Percentiles rank a stretch among this genome's conserved stretches.
Evolutionary conservation across 495 filamentous ascomycete species (phyloP).

Genomic region (Filosporella fistucella): DNA sequence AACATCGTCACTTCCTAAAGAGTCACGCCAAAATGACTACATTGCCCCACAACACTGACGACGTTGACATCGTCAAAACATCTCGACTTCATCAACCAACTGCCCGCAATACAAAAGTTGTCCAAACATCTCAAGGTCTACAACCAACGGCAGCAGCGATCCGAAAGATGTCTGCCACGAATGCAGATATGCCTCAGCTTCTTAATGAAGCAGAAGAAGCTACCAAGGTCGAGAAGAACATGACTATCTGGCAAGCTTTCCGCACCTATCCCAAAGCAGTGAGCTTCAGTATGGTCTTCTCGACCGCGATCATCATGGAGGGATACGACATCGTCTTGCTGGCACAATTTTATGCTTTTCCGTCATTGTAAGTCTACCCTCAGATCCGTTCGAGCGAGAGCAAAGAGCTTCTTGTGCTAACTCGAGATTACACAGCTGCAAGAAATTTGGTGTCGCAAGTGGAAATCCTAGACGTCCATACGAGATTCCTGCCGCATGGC

Average conservation of each 20-base stretch:
- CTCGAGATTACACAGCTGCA: too few species aligned
- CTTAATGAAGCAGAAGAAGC: constrained; percentile 18
- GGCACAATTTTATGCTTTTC: constrained; percentile 31
- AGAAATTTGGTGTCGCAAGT: constrained; percentile 18
- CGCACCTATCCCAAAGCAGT: constrained; percentile 39
- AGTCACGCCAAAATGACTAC: too few species aligned
- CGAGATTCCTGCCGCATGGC: constrained; percentile 40
- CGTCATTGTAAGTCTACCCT: too few species aligned
- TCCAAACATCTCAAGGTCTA: too few species aligned
- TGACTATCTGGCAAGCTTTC: constrained; percentile 47
- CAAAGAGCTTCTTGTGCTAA: too few species aligned
- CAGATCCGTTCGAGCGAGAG: too few species aligned
- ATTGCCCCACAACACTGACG: too few species aligned
- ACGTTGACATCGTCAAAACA: too few species aligned
- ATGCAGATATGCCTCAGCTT: constrained; percentile 8
- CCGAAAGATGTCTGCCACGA: constrained; percentile 16
- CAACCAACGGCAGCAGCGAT: constrained; percentile 10
- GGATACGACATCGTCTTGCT: constrained; percentile 35
- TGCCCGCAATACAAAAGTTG: too few species aligned
- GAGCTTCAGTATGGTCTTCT: constrained; percentile 27
- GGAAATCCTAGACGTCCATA: constrained; percentile 36
- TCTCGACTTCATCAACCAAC: too few species aligned
- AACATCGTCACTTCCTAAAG: too few species aligned
- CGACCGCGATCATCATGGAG: constrained; percentile 41
- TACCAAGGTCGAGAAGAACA: constrained; percentile 43